Conservation (phyloP, 768 basidiomycete genomes). For the Pholiota microspora region DNA sequence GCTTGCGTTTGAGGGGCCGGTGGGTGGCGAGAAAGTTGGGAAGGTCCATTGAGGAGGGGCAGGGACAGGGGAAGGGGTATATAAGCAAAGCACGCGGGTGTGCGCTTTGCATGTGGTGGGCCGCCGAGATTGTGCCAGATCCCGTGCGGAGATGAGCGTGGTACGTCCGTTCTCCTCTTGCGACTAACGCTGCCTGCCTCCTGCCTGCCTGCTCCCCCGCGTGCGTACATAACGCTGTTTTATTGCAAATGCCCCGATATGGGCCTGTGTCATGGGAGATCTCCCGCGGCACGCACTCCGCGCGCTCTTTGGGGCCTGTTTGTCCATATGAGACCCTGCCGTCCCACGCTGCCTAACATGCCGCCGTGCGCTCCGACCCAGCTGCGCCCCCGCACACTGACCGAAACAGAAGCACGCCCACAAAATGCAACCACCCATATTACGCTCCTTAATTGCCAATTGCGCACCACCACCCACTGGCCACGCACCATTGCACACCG, state of each 20-base stretch:
- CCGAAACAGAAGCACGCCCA: not conserved
- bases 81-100: slow-evolving; percentile 23
- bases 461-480: too few species aligned
- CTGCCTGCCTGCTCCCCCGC: not conserved
- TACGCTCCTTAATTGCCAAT: too few species aligned
- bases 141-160: slow-evolving; percentile 35
- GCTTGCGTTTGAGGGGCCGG: slow-evolving; percentile 56
- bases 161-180: slow-evolving; percentile 22
- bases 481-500: too few species aligned
- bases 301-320: slow-evolving; percentile 1
- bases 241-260: not conserved
- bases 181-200: not conserved
- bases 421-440: not conserved
- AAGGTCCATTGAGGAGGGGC: slow-evolving; percentile 23
- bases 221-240: not conserved
- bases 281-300: not conserved
- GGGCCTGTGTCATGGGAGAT: not conserved
- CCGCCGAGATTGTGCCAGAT: not conserved
- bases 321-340: not conserved
- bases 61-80: slow-evolving; percentile 26
- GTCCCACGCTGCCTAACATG: not conserved
- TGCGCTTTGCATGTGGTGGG: not conserved
- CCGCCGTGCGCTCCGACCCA: not conserved
- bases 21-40: slow-evolving; percentile 26
- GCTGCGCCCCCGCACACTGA: not conserved